These are phyloP conservation scores for Malus hybrid DNA, from an alignment of 331 rosid genomes.

Conservation along the genomic window DNA sequence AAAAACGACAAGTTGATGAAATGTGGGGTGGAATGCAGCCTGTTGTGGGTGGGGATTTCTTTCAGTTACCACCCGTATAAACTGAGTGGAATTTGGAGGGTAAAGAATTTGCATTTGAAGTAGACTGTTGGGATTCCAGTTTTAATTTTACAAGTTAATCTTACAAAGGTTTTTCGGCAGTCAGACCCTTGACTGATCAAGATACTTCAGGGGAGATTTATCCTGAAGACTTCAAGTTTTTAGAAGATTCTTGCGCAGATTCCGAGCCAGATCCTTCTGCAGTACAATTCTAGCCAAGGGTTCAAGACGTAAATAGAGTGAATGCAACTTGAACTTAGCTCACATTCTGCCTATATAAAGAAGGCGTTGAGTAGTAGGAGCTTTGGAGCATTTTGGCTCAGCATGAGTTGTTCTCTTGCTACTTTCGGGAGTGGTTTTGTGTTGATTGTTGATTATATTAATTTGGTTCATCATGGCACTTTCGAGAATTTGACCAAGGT, in stretches of 20 bases:
- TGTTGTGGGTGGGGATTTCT: constrained; percentile 56
- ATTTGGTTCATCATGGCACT: no score
- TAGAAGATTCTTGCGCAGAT: constrained; percentile 18
- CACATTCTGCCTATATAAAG: no score
- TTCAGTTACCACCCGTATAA: constrained; percentile 43
- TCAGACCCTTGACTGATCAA: constrained; percentile 28
- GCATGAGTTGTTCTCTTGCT: no score
- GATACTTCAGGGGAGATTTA: constrained; percentile 47
- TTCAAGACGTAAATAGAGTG: constrained; percentile 29
- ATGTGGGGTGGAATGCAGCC: constrained; percentile 61
- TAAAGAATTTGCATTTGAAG: constrained; percentile 46
- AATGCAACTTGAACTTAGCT: constrained; percentile 4
- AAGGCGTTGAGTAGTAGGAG: no score
- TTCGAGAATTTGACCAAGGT: no score
- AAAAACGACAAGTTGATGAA: neutral
- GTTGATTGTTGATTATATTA: no score
- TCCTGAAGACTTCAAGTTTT: constrained; percentile 15
- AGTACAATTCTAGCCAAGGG: constrained; percentile 38
- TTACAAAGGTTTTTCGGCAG: constrained; percentile 43
- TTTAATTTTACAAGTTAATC: constrained; percentile 35
- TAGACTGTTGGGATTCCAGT: constrained; percentile 39
- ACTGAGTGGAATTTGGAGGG: neutral
- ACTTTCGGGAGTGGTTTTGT: no score
- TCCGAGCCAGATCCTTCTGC: constrained; percentile 19
- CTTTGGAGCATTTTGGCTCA: no score